phyloP scores from a whole-genome alignment of 768 basidiomycete species.

The Cyathus striatus region DNA sequence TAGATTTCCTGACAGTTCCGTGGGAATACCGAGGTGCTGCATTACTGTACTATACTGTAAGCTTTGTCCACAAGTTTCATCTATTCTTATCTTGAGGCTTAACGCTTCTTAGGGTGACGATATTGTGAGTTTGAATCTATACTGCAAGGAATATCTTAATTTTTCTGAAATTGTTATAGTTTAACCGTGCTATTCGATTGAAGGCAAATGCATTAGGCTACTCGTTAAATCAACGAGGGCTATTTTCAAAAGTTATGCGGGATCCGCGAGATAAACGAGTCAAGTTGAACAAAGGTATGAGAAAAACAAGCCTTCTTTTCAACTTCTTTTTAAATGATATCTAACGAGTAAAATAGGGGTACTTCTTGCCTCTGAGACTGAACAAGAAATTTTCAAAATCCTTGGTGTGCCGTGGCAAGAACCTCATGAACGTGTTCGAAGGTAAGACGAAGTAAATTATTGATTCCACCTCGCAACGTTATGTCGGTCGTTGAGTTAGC shows the following conservation, averaged over 20 bases:
- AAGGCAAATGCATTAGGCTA: constrained; percentile 81
- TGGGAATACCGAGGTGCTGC: constrained; percentile 79
- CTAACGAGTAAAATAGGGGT: constrained; percentile 26
- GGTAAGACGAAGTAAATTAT: constrained; percentile 25
- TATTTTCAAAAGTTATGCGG: constrained; percentile 69
- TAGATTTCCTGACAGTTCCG: constrained; percentile 83
- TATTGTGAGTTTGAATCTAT: constrained; percentile 55
- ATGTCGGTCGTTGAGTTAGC: too few relatives aligned
- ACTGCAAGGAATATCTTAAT: constrained; percentile 1
- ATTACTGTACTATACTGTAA: constrained; percentile 85
- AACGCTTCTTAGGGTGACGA: constrained; percentile 67
- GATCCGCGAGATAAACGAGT: constrained; percentile 58
- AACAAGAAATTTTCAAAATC: constrained; percentile 80
- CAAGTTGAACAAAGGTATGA: constrained; percentile 55
- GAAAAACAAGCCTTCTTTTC: too few relatives aligned
- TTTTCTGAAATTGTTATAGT: constrained; percentile 37
- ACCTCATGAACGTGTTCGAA: constrained; percentile 65
- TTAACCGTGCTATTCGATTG: constrained; percentile 83
- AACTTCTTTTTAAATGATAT: background rate
- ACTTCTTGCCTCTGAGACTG: constrained; percentile 76
- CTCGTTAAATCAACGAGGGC: constrained; percentile 83
- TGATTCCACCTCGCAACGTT: too few relatives aligned
- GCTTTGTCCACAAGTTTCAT: constrained; percentile 13
- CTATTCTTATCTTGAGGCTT: background rate
- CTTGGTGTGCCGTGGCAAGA: constrained; percentile 81